Evolutionary conservation across 2,329 filamentous ascomycete species (phyloP), one percentile per base, ranked within the genome.

Genomic region (Trichoderma semiorbis): DNA sequence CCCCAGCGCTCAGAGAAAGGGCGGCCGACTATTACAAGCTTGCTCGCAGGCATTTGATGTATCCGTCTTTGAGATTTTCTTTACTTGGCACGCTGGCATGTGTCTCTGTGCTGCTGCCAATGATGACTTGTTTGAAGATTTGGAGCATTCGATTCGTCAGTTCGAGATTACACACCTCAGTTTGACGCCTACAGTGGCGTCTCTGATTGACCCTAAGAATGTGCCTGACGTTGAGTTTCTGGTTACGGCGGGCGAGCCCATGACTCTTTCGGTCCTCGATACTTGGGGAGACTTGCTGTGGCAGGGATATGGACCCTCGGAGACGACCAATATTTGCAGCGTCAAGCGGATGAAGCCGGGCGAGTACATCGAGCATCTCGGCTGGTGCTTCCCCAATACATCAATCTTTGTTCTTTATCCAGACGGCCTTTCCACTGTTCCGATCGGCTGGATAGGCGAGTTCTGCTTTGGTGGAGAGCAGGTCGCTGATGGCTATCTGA

Each of bases 1-100:
- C 77, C 92, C 92, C 0, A 82, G 83, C 0, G 78, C 81, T 0
- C 32, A 72, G 7, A 53, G 47, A 0, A 76, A 76, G 1, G 75
- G 80, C 1, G 87, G 90, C 1, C 87, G 90, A n/a, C 83, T 97
- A 36, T 83, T 97, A 0, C 94, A 97, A 80, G 89, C 92, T 2
- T 97, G 92, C 77, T 95, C 93, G 0, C 92, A 94, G 77, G 92
- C 91, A 0, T 97, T 97, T 77, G 93, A 97, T 77, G 90, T 97
- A 2, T 97, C 93, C 0, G 92, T 97, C 0, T 97, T 97, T 78
- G 94, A 97, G 77, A 95, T 97, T 16, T 95, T 97, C 79, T 97
- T 93, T 76, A 85, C 93, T 0, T 97, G 94, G 92, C 87, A 88
- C 61, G 86, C 86, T 39, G 93, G 93, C 5, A 93, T 95, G 84